phyloP scores from a whole-genome alignment of 2,329 filamentous ascomycete genomes.

The Ophiosphaerella narmari region DNA sequence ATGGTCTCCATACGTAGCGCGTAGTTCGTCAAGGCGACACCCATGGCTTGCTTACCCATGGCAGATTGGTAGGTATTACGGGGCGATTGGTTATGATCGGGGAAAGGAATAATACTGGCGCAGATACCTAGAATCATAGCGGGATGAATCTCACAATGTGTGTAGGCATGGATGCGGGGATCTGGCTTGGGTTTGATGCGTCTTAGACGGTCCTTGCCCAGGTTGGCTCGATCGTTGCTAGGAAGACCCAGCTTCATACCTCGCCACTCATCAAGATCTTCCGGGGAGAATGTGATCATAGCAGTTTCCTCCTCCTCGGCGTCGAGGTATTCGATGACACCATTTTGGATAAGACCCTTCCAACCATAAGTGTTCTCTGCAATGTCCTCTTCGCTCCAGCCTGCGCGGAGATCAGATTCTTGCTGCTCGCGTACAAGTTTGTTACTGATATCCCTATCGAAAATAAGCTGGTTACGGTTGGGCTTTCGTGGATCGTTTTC shows the following conservation, averaged over 20 bases:
- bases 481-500: slow-evolving; percentile 79
- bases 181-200: slow-evolving; percentile 89
- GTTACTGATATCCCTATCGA: slow-evolving; percentile 78
- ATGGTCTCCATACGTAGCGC: slow-evolving; percentile 98
- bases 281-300: slow-evolving; percentile 99
- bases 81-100: slow-evolving; percentile 97
- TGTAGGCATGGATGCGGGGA: slow-evolving; percentile 87
- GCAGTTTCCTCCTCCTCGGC: slow-evolving; percentile 98
- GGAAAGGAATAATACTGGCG: slow-evolving; percentile 99
- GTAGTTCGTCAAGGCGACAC: slow-evolving; percentile 97
- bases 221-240: slow-evolving; percentile 49
- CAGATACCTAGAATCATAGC: slow-evolving; percentile 99
- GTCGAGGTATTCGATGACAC: slow-evolving; percentile 94
- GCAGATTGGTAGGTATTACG: slow-evolving; percentile 99
- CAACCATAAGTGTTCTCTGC: slow-evolving; percentile 75
- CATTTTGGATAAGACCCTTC: slow-evolving; percentile 80
- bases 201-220: slow-evolving; percentile 77
- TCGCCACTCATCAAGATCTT: slow-evolving; percentile 75
- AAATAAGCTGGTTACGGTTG: slow-evolving; percentile 75
- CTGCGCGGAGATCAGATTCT: slow-evolving; percentile 59
- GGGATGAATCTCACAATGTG: slow-evolving; percentile 98
- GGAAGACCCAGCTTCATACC: slow-evolving; percentile 50
- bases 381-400: slow-evolving; percentile 64
- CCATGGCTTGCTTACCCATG: slow-evolving; percentile 99
- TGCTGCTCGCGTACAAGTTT: slow-evolving; percentile 76